Evolutionary conservation across 768 basidiomycete genomes (phyloP), one percentile per base, ranked within the genome.

Genomic region (Pulveroboletus ravenelii): DNA sequence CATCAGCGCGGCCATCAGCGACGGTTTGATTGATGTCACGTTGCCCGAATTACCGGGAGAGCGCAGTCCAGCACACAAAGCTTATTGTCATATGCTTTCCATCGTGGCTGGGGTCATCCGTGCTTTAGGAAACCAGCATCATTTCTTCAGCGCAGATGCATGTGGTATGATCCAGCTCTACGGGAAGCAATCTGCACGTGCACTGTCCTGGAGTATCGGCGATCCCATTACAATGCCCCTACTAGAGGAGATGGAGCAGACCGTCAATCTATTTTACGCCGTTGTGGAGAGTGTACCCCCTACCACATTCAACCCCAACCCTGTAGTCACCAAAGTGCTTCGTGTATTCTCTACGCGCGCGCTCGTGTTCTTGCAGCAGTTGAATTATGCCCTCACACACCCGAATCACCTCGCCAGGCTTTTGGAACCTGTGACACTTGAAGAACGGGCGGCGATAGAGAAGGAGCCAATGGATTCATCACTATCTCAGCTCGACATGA

Each of bases 361-460:
- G 0, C 69, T 93, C 17, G 73, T 81, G 30, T 79, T 95, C 23
- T 74, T 96, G 1, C 91, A 93, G 62, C 88, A 93, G 56, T 70
- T 96, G 54, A 93, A 93, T 66, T 93, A 93, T 56, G 88, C 90
- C 0, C 75, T 95, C 41, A 86, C 90, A 0, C 93, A 97, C 66
- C 93, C 93, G 7, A 89, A 93, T 60, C 86, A 93, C 59, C 77
- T 96, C 12, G 82, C 86, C 1, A 85, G 84, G 56, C 73, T 90
- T 25, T 74, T 94, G 57, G 90, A 94, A 51, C 85, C 91, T 6
- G 75, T 89, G 13, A 86, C 87, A 0, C 64, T 77, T 2, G 90
- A 91, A 10, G 93, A 95, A 58, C 79, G 86, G 7, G 68, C 69
- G 0, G 74, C 74, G 43, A 73, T 89, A 42, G 87, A 93, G 59